Percentiles rank a stretch among this genome's conserved stretches.
Evolutionary conservation across 441 rosid genomes (phyloP).

Genomic region (Pelargonium citronellum): DNA sequence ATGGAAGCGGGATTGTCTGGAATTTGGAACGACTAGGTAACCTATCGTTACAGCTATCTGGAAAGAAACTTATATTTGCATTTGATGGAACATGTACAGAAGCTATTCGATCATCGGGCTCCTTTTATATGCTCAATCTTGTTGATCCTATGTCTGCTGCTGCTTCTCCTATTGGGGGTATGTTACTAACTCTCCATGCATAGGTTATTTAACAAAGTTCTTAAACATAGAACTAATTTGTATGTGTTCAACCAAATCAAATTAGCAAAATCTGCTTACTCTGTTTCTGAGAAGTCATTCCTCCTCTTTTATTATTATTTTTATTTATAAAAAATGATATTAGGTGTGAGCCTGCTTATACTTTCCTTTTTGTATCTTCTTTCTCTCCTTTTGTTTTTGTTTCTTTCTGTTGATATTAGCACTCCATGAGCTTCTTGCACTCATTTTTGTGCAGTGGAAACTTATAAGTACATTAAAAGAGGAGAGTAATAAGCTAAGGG

Average conservation of each 20-base stretch:
- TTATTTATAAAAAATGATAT: no score
- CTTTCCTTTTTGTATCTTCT: no score
- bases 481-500: no score
- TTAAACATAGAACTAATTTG: background rate
- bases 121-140: constrained; percentile 85
- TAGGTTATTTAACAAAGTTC: background rate
- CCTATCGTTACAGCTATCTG: constrained; percentile 85
- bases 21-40: constrained; percentile 88
- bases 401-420: no score
- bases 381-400: no score
- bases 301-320: no score
- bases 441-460: no score
- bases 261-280: background rate
- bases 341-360: no score
- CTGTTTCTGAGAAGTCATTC: background rate
- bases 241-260: constrained; percentile 1
- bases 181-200: constrained; percentile 17
- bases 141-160: constrained; percentile 99
- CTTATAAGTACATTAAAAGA: no score
- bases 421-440: no score
- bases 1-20: constrained; percentile 99
- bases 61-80: constrained; percentile 97
- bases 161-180: constrained; percentile 99
- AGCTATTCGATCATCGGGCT: constrained; percentile 75
- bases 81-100: constrained; percentile 96